Conservation (phyloP, 495 filamentous ascomycete species). For the Cairneyella variabilis region DNA sequence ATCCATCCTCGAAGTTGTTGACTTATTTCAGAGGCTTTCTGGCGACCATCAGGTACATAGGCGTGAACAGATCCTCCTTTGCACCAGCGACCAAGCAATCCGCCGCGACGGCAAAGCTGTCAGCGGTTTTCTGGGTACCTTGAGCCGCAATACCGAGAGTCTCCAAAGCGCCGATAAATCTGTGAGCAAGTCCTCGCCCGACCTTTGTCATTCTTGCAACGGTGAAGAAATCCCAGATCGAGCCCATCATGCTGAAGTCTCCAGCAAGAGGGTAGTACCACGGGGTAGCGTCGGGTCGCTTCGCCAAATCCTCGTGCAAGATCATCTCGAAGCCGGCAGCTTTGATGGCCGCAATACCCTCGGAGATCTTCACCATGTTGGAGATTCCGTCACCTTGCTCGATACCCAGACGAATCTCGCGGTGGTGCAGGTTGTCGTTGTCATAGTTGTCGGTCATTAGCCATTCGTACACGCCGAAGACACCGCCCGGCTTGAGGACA, state of each 20-base stretch:
- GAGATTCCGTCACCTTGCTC: constrained; percentile 97
- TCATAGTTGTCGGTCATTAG: constrained; percentile 97
- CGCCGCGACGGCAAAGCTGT: constrained; percentile 76
- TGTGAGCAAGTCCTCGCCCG: constrained; percentile 72
- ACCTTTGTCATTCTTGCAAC: constrained; percentile 88
- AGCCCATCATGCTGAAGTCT: constrained; percentile 73
- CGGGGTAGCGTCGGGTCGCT: constrained; percentile 69
- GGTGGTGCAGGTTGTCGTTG: constrained; percentile 82
- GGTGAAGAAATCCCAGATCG: constrained; percentile 74
- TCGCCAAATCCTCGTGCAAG: constrained; percentile 86
- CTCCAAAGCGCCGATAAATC: constrained; percentile 77
- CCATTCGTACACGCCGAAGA: constrained; percentile 99
- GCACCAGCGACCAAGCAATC: constrained; percentile 89
- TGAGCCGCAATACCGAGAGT: constrained; percentile 66
- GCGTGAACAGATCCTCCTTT: constrained; percentile 91
- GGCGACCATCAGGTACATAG: constrained; percentile 98
- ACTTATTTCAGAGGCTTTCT: constrained; percentile 60
- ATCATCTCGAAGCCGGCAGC: constrained; percentile 83
- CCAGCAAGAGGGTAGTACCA: constrained; percentile 96
- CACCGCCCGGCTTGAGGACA: constrained; percentile 92
- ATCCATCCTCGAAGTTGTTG: background rate
- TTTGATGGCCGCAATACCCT: constrained; percentile 81
- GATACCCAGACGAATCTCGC: constrained; percentile 88
- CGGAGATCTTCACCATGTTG: constrained; percentile 92
- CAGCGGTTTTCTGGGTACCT: constrained; percentile 94